phyloP scores from a whole-genome alignment of 805 yeast genomes.

The Kodamaea jinghongensis region DNA sequence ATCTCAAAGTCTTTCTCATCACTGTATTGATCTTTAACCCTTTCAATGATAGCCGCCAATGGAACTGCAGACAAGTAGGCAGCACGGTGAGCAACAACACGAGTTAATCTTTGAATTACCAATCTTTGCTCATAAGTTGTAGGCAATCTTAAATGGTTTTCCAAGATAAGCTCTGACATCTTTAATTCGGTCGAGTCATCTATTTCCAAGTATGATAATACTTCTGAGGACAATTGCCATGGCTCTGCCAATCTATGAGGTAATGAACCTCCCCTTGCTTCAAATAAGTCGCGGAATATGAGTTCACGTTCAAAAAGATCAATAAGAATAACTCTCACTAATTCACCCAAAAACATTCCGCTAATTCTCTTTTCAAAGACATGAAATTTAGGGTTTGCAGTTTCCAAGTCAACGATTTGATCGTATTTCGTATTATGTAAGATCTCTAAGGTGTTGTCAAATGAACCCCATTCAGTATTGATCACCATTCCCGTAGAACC shows the following conservation, averaged over 20 bases:
- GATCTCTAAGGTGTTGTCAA: conserved; percentile 74
- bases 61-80: conserved; percentile 89
- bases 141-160: conserved; percentile 65
- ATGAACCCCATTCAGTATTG: conserved; percentile 98
- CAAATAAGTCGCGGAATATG: conserved; percentile 54
- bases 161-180: conserved; percentile 66
- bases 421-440: conserved; percentile 83
- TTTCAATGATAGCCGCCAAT: conserved; percentile 77
- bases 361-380: conserved; percentile 89
- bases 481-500: conserved; percentile 73
- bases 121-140: conserved; percentile 69
- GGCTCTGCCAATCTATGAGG: conserved; percentile 71
- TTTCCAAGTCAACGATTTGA: conserved; percentile 60
- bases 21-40: conserved; percentile 58
- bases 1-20: conserved; percentile 70
- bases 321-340: conserved; percentile 68
- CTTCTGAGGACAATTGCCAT: conserved; percentile 77
- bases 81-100: conserved; percentile 83
- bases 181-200: conserved; percentile 75
- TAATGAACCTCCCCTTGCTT: conserved; percentile 38
- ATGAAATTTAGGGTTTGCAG: conserved; percentile 84
- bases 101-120: conserved; percentile 68
- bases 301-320: conserved; percentile 62
- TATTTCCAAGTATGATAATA: conserved; percentile 80
- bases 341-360: conserved; percentile 92